These are phyloP conservation scores for Adansonia grandidieri DNA, from an alignment of 441 rosid genomes.

Conservation along the genomic window DNA sequence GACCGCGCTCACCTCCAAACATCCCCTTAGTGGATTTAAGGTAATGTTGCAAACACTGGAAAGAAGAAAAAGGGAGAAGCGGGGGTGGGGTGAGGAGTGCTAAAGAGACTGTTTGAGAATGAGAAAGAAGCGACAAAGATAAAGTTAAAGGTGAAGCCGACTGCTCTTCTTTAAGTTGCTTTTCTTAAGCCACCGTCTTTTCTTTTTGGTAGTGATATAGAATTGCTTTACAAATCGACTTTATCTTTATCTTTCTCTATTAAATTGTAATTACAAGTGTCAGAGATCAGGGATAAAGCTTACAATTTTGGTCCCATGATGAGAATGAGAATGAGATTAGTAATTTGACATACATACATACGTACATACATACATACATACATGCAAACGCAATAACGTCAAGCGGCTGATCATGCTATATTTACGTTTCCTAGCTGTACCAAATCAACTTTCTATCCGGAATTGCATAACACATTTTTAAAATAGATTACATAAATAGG, in stretches of 20 bases:
- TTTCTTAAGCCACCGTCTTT: slow-evolving; percentile 23
- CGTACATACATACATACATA: no score
- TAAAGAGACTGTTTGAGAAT: slow-evolving; percentile 26
- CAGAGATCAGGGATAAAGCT: slow-evolving; percentile 25
- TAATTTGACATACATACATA: neutral
- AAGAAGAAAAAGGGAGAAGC: neutral
- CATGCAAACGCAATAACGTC: neutral
- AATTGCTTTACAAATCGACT: slow-evolving; percentile 9
- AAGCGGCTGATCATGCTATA: neutral
- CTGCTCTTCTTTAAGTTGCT: slow-evolving; percentile 33
- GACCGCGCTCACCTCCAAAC: no score
- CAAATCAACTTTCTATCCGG: neutral
- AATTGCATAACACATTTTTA: neutral
- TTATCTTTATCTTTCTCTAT: slow-evolving; percentile 7
- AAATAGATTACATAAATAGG: no score
- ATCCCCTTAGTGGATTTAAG: neutral
- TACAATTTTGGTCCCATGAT: slow-evolving; percentile 19
- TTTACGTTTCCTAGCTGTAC: neutral
- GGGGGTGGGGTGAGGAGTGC: neutral
- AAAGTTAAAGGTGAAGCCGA: slow-evolving; percentile 44
- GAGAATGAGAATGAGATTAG: neutral
- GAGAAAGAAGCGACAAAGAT: slow-evolving; percentile 29
- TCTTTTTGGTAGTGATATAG: neutral
- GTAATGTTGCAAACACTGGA: neutral
- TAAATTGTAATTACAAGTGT: slow-evolving; percentile 5